Evolutionary conservation across 768 basidiomycete species (phyloP), one percentile per base, ranked within the genome.

Genomic region (Podaxis carcinomalis): DNA sequence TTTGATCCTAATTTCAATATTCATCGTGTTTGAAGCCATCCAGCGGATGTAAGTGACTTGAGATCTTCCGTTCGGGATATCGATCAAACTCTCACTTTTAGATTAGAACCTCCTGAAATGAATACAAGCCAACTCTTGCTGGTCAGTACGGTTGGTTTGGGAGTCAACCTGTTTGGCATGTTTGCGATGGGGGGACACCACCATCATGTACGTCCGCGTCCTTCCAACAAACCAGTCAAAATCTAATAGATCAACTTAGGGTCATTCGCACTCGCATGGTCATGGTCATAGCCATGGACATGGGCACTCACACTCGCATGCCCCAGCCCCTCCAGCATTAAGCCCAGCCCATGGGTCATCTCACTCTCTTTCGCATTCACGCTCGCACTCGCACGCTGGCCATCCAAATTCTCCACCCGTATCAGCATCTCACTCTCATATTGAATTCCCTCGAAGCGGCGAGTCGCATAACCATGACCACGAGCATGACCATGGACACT

Each of bases 11-110:
- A 97, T 98, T 60, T 98, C 95, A 2, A 87, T 98, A 63, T 99
- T 98, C 72, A 99, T 99, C 70, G 89, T 98, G 39, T 98, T 99
- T 63, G 97, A 99, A 75, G 97, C 95, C 1, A 86, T 98, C 44
- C 94, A 98, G 74, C 83, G 97, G 65, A 82, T 99, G 92, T 96
- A 68, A 69, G 82, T 73, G 10, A 5, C 5, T 25, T 39, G 23
- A 54, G 3, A n/a, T 27, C 37, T 39, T 28, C 11, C 21, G 51
- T 47, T 37, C 13, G 9, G 19, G 56, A 50, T 19, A 37, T 39
- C 47, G 40, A 5, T 39, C 23, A 21, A 39, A 21, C 54, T 27
- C 36, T n/a, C 27, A 51, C 19, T 36, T 56, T 5, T 61, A 95
- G 93, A 42, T 69, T 96, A 67, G 90, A 96, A 64, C 95, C 97